Evolutionary conservation across 2,329 filamentous ascomycete species (phyloP), one percentile per base, ranked within the genome.

Genomic region (Colletotrichum spinosum): DNA sequence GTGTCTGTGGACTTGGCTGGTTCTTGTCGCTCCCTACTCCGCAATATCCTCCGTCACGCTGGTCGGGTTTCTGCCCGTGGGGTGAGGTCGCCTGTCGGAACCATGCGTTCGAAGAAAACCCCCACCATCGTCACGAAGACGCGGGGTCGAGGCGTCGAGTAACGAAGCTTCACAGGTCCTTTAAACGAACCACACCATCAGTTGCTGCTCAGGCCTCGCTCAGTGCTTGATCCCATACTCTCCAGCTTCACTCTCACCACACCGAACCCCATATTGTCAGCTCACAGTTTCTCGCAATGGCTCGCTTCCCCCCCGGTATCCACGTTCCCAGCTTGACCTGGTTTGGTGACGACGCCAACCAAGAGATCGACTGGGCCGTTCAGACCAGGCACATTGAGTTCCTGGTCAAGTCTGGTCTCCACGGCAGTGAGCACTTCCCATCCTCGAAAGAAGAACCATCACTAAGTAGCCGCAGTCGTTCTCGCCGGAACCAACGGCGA

Each of bases 401-500:
- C 69, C 73, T 88, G n/a, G 77, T 87, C 57, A 75, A 73, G 10
- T 86, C 82, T 48, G 84, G 84, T 1, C 73, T 88, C 6, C 82
- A 87, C 54, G 84, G 84, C 8, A 76, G 80, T 81, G 71, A 49
- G 64, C 46, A 13, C 17, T 8, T 35, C 42, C 33, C 35, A 7
- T 4, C 7, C 11, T 2, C 12, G 9, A 13, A 50, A 4, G 10
- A 9, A n/a, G 5, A 8, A 3, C 17, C 13, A 6, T 4, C 5
- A 15, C 39, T 63, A 13, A 58, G 6, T 7, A 35, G n/a, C 6
- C 37, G 37, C 54, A 74, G 77, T 93, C 64, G 88, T 91, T 50
- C 87, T 89, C 46, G 89, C 91, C 72, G 91, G 90, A 55, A 91
- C 88, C 69, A 93, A 92, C 70, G 90, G 91, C 70, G 90, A 93